phyloP scores from a whole-genome alignment of 495 filamentous ascomycete species.

The Penicillium malachiteum region DNA sequence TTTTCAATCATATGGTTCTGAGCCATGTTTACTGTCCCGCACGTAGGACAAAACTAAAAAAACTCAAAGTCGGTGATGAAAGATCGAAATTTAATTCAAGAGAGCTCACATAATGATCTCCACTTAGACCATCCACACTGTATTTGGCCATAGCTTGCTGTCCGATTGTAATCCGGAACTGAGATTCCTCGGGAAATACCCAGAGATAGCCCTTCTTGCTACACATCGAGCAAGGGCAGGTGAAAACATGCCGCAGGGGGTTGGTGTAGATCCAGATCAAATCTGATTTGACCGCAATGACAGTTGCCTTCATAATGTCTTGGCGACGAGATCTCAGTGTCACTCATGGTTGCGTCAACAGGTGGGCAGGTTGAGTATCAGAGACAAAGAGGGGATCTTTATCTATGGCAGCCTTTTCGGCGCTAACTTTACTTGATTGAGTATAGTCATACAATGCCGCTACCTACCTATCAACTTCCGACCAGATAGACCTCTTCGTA shows the following conservation, averaged over 20 bases:
- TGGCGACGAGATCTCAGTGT: neutral
- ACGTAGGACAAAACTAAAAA: neutral
- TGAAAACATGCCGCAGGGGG: neutral
- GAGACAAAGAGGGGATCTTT: neutral
- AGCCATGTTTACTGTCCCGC: neutral
- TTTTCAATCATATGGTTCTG: neutral
- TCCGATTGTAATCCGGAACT: neutral
- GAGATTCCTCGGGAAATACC: neutral
- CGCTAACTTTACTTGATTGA: neutral
- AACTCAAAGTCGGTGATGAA: neutral
- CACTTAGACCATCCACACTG: neutral
- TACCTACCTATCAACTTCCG: neutral
- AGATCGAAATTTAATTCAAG: neutral
- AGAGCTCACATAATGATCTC: neutral
- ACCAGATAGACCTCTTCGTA: too few relatives aligned
- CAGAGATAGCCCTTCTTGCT: slow-evolving; percentile 1
- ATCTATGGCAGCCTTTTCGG: neutral
- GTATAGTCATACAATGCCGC: neutral
- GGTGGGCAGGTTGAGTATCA: neutral
- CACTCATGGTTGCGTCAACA: neutral
- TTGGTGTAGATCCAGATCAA: neutral
- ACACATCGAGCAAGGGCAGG: neutral
- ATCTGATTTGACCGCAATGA: slow-evolving; percentile 1
- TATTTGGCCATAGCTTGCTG: neutral
- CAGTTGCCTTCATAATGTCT: neutral